These are phyloP conservation scores for Euphorbia celastroides DNA, from an alignment of 441 rosid species.

Conservation along the genomic window DNA sequence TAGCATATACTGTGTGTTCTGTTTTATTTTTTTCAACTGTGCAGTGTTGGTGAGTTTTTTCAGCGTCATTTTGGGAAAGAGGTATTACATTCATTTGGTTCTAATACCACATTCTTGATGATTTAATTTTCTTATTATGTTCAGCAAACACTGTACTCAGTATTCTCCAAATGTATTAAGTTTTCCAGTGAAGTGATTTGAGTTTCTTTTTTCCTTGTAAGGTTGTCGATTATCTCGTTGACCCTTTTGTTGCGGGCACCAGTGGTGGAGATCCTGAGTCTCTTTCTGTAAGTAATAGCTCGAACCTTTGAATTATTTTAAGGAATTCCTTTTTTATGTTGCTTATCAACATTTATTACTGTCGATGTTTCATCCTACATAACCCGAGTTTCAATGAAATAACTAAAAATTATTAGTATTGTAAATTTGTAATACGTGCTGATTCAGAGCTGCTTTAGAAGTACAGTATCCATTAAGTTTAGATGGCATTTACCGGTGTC, in stretches of 20 bases:
- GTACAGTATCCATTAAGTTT: slow-evolving; percentile 6
- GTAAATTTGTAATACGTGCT: slow-evolving; percentile 2
- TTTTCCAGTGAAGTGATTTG: background rate
- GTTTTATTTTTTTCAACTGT: slow-evolving; percentile 22
- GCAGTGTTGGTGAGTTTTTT: slow-evolving; percentile 85
- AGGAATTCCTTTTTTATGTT: slow-evolving; percentile 4
- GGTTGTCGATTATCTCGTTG: slow-evolving; percentile 95
- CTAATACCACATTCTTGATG: slow-evolving; percentile 12
- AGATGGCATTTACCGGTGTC: slow-evolving; percentile 11
- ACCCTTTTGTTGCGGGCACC: slow-evolving; percentile 96
- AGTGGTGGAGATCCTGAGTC: slow-evolving; percentile 84
- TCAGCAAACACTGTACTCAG: background rate
- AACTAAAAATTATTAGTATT: background rate
- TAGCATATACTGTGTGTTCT: slow-evolving; percentile 17
- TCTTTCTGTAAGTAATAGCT: slow-evolving; percentile 73
- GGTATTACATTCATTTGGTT: slow-evolving; percentile 38
- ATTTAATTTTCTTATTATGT: slow-evolving; percentile 7
- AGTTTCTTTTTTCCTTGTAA: slow-evolving; percentile 25
- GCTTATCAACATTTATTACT: background rate
- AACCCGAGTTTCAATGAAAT: background rate
- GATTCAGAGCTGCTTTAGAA: slow-evolving; percentile 6
- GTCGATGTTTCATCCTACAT: background rate
- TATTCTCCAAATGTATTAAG: background rate
- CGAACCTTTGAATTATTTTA: slow-evolving; percentile 7
- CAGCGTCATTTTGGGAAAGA: slow-evolving; percentile 92